Evolutionary conservation across 1,139 yeast species (phyloP), one percentile per base, ranked within the genome.

Genomic region (Pichia sp.): DNA sequence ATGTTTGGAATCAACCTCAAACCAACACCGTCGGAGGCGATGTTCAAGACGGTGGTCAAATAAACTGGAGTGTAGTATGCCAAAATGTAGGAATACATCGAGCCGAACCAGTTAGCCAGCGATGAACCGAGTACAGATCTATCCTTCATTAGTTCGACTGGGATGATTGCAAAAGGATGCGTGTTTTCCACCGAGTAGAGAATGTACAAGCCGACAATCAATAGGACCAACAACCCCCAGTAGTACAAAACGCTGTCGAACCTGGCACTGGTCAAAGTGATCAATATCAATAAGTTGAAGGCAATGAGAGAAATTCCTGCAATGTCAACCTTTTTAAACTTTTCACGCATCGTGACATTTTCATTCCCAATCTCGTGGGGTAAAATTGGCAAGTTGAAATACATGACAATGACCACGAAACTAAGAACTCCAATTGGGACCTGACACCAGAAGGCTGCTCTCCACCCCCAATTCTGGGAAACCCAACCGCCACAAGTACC

Each of bases 401-500:
- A 71, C 49, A 54, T 62, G 56, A 63, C 66, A 51, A 75, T 72
- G 41, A 71, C 64, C 1, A 70, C 8, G 2, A 74, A 77, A 2
- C 86, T 83, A 4, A 69, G 18, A 3, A 79, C 46, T 3, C 88
- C 82, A 36, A 87, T 68, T 0, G 97, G 96, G 1, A 80, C 78
- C 63, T 83, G 88, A 47, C 74, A 62, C 57, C 73, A 68, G 61
- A 83, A 83, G 1, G 84, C 85, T 63, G 76, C 77, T 63, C 89
- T 77, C 97, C 97, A 90, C 34, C 96, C 96, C 58, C 82, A 74
- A n/a, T 68, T 63, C 53, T 83, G 87, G 22, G 91, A 79, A 31
- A 88, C 70, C 40, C 83, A 62, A 10, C 96, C 95, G 40, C 96
- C 88, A 46, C 81, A 64, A 1, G 81, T 68, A 6, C 90, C 90